phyloP scores from a whole-genome alignment of 148 eudicot species.

The Limonium bicolor region DNA sequence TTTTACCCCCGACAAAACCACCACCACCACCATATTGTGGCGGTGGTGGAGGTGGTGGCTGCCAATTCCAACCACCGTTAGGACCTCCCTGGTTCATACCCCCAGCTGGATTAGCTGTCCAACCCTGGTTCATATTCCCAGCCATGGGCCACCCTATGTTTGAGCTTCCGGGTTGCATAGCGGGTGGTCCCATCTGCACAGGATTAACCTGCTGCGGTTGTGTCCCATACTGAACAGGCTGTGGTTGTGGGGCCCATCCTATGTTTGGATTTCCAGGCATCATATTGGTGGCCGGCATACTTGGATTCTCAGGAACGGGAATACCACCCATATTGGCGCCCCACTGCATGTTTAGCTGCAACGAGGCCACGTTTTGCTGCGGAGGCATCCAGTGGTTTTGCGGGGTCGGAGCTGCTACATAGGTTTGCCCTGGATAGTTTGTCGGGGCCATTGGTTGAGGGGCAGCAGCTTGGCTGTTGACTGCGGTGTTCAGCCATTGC shows the following conservation, averaged over 20 bases:
- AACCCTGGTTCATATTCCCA: constrained; percentile 25
- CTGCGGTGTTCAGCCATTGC: constrained; percentile 40
- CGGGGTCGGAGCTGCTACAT: too few relatives aligned
- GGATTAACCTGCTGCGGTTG: constrained; percentile 24
- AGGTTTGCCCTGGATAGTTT: too few relatives aligned
- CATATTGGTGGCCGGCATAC: constrained; percentile 19
- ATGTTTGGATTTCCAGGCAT: background rate
- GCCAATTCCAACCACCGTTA: constrained; percentile 39
- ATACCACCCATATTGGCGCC: constrained; percentile 33
- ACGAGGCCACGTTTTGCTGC: too few relatives aligned
- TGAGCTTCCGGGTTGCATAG: constrained; percentile 11
- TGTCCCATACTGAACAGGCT: too few relatives aligned
- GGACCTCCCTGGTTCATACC: constrained; percentile 28
- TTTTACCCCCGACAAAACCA: constrained; percentile 1
- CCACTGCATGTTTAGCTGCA: constrained; percentile 41
- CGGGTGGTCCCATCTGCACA: constrained; percentile 43
- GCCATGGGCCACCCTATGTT: constrained; percentile 1
- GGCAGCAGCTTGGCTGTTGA: constrained; percentile 15
- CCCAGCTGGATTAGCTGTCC: constrained; percentile 27
- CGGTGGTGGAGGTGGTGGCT: constrained; percentile 13
- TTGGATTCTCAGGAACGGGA: constrained; percentile 16
- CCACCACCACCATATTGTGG: constrained; percentile 25
- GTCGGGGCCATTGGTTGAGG: too few relatives aligned
- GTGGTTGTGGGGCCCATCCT: too few relatives aligned
- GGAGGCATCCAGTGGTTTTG: too few relatives aligned